Evolutionary conservation across 768 basidiomycete species (phyloP).

Genomic region (Lactarius sp.): DNA sequence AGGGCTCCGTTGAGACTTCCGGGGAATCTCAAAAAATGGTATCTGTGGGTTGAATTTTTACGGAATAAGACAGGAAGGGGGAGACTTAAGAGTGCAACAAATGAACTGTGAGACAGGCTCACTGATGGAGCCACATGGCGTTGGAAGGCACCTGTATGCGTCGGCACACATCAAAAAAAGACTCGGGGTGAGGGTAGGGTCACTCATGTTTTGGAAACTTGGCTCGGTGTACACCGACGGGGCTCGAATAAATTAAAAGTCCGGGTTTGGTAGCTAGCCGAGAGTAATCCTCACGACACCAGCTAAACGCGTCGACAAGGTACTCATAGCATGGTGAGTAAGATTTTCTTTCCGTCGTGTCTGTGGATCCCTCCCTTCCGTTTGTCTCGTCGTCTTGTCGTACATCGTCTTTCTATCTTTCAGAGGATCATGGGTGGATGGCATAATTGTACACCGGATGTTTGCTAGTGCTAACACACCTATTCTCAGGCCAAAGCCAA

Average conservation of each 20-base stretch:
- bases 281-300: neutral
- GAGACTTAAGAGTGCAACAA: no score
- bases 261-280: neutral
- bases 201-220: no score
- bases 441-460: constrained; percentile 26
- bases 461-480: constrained; percentile 18
- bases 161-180: no score
- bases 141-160: no score
- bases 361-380: neutral
- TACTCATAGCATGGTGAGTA: constrained; percentile 34
- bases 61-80: no score
- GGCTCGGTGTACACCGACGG: neutral
- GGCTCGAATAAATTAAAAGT: neutral
- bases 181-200: no score
- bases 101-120: no score
- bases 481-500: constrained; percentile 51
- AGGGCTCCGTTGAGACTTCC: no score
- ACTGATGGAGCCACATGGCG: no score
- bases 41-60: no score
- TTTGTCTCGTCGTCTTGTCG: constrained; percentile 8
- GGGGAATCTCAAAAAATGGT: no score
- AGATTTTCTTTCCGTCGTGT: neutral
- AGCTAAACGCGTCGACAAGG: constrained; percentile 23
- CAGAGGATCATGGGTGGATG: constrained; percentile 30
- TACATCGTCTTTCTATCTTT: constrained; percentile 5